Evolutionary conservation across 2,329 filamentous ascomycete genomes (phyloP).

Genomic region (Pleurostoma richardsiae): DNA sequence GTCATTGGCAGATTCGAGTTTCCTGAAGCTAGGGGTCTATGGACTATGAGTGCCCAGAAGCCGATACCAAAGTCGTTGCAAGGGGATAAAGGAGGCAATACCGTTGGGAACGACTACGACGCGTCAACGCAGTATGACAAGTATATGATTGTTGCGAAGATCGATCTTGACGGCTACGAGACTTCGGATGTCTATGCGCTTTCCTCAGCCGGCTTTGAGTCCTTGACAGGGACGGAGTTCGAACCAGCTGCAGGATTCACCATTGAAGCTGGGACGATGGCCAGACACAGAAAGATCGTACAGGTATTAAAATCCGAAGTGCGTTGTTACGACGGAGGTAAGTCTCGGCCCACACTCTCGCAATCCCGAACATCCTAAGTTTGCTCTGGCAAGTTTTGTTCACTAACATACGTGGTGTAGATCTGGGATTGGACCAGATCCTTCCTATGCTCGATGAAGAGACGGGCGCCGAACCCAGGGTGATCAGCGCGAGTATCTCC

Average conservation of each 20-base stretch:
- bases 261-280: conserved; percentile 78
- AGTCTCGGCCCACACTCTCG: conserved; percentile 22
- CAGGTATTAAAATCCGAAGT: conserved; percentile 86
- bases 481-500: conserved; percentile 75
- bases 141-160: conserved; percentile 79
- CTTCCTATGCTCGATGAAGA: conserved; percentile 90
- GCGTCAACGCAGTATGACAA: conserved; percentile 63
- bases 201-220: conserved; percentile 68
- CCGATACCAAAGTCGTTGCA: conserved; percentile 57
- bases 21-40: conserved; percentile 69
- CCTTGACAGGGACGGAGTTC: conserved; percentile 80
- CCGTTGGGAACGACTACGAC: conserved; percentile 50
- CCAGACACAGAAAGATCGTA: conserved; percentile 74
- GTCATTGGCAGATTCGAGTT: conserved; percentile 67
- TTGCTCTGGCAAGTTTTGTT: background rate
- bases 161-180: conserved; percentile 63
- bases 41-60: conserved; percentile 72
- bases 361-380: background rate
- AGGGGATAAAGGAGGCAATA: conserved; percentile 41
- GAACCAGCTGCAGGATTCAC: conserved; percentile 85
- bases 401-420: conserved; percentile 34
- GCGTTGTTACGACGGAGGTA: conserved; percentile 84
- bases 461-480: conserved; percentile 72
- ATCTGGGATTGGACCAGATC: conserved; percentile 85
- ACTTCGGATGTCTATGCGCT: conserved; percentile 74